Percentiles rank a stretch among this genome's conserved stretches.
phyloP scores from a whole-genome alignment of 441 rosid genomes.

The Populus hybrid region DNA sequence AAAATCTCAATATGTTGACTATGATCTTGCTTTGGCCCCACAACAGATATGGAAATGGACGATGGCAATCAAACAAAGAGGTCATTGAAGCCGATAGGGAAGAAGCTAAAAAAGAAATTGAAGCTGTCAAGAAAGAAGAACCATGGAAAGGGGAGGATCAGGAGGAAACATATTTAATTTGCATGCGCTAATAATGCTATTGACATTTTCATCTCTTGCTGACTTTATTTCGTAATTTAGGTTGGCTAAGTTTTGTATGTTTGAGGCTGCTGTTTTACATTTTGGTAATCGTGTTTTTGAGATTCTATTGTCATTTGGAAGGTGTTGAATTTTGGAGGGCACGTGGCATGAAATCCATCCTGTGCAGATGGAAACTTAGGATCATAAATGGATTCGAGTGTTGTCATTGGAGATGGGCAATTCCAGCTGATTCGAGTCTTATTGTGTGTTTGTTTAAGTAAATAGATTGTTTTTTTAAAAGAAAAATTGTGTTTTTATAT shows the following conservation, averaged over 20 bases:
- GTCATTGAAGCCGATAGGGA: constrained; percentile 61
- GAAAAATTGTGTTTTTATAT: too few relatives aligned
- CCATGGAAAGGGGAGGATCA: too few relatives aligned
- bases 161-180: too few relatives aligned
- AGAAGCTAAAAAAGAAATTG: constrained; percentile 63
- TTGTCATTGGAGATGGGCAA: background rate
- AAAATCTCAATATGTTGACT: too few relatives aligned
- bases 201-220: background rate
- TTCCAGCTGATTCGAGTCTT: too few relatives aligned
- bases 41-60: constrained; percentile 57
- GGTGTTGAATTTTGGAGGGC: background rate
- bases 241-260: background rate
- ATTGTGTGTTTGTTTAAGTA: too few relatives aligned
- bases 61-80: constrained; percentile 39
- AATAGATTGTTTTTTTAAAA: too few relatives aligned
- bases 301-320: background rate
- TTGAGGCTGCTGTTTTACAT: background rate
- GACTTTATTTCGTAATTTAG: background rate
- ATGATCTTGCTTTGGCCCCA: too few relatives aligned
- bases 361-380: background rate
- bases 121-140: constrained; percentile 45
- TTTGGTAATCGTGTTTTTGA: background rate
- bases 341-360: too few relatives aligned
- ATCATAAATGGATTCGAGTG: background rate
- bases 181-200: background rate